phyloP scores from a whole-genome alignment of 1,139 yeast species.

The Kluyveromyces sp. region DNA sequence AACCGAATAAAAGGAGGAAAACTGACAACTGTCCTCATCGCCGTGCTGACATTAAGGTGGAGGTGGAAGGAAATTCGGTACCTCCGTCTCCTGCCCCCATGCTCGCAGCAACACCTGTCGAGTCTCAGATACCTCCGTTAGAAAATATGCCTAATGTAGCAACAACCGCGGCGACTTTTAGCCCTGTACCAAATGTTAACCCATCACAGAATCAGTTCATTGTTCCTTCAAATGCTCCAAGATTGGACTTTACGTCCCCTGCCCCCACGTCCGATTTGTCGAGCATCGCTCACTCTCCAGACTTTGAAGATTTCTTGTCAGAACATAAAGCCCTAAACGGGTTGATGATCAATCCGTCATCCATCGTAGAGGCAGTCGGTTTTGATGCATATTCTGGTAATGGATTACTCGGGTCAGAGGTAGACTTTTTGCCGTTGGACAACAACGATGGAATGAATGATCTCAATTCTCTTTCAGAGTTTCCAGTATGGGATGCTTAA shows the following conservation, averaged over 20 bases:
- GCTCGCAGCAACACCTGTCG: conserved; percentile 16
- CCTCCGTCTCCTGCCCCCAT: conserved; percentile 1
- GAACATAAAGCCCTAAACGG: conserved; percentile 29
- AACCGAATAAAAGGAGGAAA: conserved; percentile 18
- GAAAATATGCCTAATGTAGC: background rate
- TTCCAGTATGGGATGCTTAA: conserved; percentile 19
- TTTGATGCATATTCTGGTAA: conserved; percentile 20
- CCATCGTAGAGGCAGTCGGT: conserved; percentile 30
- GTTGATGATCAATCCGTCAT: conserved; percentile 27
- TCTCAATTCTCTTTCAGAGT: conserved; percentile 18
- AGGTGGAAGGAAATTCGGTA: conserved; percentile 1
- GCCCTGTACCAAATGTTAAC: conserved; percentile 1
- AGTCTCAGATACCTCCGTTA: background rate
- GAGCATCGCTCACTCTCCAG: conserved; percentile 23
- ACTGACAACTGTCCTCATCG: conserved; percentile 4
- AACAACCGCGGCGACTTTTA: background rate
- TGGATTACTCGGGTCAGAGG: conserved; percentile 13
- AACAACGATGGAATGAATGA: conserved; percentile 22
- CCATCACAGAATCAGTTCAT: background rate
- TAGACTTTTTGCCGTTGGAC: conserved; percentile 25
- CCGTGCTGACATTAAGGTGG: conserved; percentile 10
- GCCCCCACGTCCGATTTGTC: conserved; percentile 18
- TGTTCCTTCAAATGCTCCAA: background rate
- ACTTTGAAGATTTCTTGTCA: conserved; percentile 29
- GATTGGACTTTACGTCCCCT: conserved; percentile 11